Evolutionary conservation across 2,329 filamentous ascomycete genomes (phyloP), one percentile per base, ranked within the genome.

Genomic region (Stylonectria norvegica): DNA sequence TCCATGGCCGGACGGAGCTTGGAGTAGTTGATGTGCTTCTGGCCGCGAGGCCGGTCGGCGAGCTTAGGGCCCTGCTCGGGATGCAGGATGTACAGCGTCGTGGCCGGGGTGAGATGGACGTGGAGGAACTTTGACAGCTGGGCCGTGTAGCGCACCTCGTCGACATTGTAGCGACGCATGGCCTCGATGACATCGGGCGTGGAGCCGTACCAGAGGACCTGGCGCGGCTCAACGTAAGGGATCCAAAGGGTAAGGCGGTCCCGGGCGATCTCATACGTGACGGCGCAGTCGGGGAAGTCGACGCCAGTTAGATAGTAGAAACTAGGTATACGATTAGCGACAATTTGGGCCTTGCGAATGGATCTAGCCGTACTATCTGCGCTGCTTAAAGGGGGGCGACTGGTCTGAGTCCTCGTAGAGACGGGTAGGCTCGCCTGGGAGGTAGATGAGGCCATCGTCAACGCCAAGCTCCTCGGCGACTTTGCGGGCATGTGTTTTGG

Each of bases 161-260:
- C 86, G 39, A 91, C 75, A 49, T 91, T 82, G 51, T 81, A 82
- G 39, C 67, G 71, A 3, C 67, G 68, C 49, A 78, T 67, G 42
- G 83, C 83, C 42, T 86, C 79, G 11, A 81, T 73, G 9, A 71
- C 67, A 8, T 72, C 75, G 0, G 81, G 81, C 16, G 74, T 77
- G 22, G 69, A 71, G 12, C 84, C 84, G 55, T 77, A 78, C 74
- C 77, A 88, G 34, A 87, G 75, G 9, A 77, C 69, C 50, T 75
- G 70, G 12, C 69, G 71, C 11, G 76, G 78, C 49, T 85, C 78
- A 48, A 82, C 78, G 52, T 79, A 77, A 2, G 86, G 85, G 34
- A 91, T 80, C 76, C 85, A 93, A 19, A 91, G 75, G 5, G 75
- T 79, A 41, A 93, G 74, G 16, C 69, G 66, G 59, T 90, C 84